A percentile compares a stretch with the other conserved stretches of the same genome.
Conservation (phyloP, 768 basidiomycete species). For the Mycena galopus region DNA sequence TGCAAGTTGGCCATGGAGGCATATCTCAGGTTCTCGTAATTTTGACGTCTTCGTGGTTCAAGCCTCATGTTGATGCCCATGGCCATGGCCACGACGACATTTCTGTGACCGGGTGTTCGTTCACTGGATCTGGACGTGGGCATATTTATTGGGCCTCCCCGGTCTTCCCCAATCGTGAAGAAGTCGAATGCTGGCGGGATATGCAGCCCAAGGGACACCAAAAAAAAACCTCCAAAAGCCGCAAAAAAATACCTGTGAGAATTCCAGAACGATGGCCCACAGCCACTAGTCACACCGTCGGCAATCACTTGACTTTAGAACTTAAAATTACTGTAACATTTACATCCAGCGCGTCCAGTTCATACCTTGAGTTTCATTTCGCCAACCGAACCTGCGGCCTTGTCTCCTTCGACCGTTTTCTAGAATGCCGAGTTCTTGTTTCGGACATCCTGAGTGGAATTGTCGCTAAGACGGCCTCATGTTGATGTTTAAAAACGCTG, state of each 20-base stretch:
- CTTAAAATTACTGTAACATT: no score
- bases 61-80: background rate
- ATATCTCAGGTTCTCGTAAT: background rate
- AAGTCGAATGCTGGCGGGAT: background rate
- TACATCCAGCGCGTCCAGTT: no score
- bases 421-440: no score
- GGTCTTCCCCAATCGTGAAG: background rate
- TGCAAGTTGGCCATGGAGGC: no score
- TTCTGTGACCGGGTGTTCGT: background rate
- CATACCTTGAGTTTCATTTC: no score
- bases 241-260: background rate
- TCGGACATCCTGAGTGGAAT: no score
- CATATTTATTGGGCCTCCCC: no score
- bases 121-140: no score
- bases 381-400: no score
- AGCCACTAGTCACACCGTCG: background rate
- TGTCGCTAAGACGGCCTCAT: no score
- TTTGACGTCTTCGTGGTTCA: background rate
- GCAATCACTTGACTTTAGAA: background rate
- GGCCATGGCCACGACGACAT: background rate
- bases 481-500: no score
- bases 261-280: background rate
- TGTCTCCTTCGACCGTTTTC: no score
- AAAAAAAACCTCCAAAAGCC: background rate
- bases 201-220: background rate